A percentile compares a stretch with the other conserved stretches of the same genome.
These are phyloP conservation scores for Rhodotorula glutinis DNA, from an alignment of 1,284 basidiomycete species.

Conservation along the genomic window DNA sequence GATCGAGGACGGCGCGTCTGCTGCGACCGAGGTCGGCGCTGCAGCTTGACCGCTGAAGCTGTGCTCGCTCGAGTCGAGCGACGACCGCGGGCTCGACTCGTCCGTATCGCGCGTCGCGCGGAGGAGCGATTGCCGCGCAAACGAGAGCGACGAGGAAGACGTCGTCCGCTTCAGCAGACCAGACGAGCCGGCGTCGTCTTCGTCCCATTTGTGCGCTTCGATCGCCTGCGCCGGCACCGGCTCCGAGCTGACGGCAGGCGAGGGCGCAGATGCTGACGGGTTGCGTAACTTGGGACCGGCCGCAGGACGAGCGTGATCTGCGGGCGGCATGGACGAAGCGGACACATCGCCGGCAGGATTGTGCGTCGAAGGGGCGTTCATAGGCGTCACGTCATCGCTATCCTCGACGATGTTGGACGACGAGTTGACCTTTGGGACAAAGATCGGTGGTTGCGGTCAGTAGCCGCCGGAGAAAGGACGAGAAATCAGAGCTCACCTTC, in stretches of 20 bases:
- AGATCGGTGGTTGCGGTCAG: not conserved
- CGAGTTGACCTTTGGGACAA: not conserved
- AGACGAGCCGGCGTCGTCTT: not conserved
- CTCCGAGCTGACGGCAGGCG: slow-evolving; percentile 1
- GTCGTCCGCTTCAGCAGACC: slow-evolving; percentile 10
- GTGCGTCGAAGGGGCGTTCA: not conserved
- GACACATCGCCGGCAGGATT: not conserved
- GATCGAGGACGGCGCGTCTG: not conserved
- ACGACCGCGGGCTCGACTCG: slow-evolving; percentile 5
- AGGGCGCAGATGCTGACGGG: slow-evolving; percentile 24
- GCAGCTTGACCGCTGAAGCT: not conserved
- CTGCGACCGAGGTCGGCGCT: no score
- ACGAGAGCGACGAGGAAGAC: slow-evolving; percentile 9
- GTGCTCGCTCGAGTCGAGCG: slow-evolving; percentile 12
- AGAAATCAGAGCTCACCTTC: not conserved
- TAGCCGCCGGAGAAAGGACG: no score
- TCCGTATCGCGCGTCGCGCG: slow-evolving; percentile 20
- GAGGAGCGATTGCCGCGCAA: slow-evolving; percentile 32
- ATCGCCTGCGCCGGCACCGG: not conserved
- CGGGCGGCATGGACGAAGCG: not conserved
- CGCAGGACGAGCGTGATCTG: slow-evolving; percentile 9
- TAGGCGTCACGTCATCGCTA: not conserved
- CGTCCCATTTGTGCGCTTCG: slow-evolving; percentile 9
- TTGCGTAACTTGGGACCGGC: slow-evolving; percentile 27
- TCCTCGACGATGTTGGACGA: not conserved